Conservation (phyloP, 2,329 filamentous ascomycete genomes). For the Botrytis hyacinthi region DNA sequence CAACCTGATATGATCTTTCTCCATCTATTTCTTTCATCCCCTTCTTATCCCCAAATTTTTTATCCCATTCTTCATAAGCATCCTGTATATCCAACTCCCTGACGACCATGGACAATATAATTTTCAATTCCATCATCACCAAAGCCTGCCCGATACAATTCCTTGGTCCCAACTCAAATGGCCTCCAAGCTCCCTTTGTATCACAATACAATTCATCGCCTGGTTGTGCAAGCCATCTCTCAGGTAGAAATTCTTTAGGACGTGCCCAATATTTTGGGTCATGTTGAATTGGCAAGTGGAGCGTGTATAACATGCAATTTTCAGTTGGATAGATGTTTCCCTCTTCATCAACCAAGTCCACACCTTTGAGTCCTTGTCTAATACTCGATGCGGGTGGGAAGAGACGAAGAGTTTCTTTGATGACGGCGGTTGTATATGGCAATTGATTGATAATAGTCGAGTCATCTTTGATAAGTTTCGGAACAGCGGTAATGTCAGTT, state of each 20-base stretch:
- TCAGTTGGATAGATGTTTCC: conserved; percentile 27
- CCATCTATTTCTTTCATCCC: conserved; percentile 17
- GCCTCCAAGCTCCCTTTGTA: conserved; percentile 47
- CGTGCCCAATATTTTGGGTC: conserved; percentile 44
- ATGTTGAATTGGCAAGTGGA: conserved; percentile 37
- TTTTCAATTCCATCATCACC: conserved; percentile 48
- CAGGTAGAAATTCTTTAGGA: conserved; percentile 48
- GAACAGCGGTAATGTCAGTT: conserved; percentile 20
- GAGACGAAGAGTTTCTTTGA: conserved; percentile 31
- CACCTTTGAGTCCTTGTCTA: conserved; percentile 23
- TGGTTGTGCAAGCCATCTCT: conserved; percentile 45
- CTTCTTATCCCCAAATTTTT: not conserved
- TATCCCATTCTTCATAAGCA: conserved; percentile 37
- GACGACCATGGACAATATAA: conserved; percentile 47
- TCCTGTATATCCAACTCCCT: conserved; percentile 49
- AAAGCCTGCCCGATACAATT: conserved; percentile 58
- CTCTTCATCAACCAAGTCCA: conserved; percentile 23
- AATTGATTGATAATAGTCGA: conserved; percentile 27
- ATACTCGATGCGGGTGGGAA: conserved; percentile 27
- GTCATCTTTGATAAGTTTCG: conserved; percentile 19
- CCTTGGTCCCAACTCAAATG: conserved; percentile 54
- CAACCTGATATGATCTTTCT: conserved; percentile 29
- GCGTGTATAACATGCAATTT: conserved; percentile 23
- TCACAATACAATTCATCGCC: conserved; percentile 40
- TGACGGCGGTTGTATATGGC: conserved; percentile 29